These are phyloP conservation scores for Andrographis paniculata DNA, from an alignment of 305 asterid species.

Conservation along the genomic window DNA sequence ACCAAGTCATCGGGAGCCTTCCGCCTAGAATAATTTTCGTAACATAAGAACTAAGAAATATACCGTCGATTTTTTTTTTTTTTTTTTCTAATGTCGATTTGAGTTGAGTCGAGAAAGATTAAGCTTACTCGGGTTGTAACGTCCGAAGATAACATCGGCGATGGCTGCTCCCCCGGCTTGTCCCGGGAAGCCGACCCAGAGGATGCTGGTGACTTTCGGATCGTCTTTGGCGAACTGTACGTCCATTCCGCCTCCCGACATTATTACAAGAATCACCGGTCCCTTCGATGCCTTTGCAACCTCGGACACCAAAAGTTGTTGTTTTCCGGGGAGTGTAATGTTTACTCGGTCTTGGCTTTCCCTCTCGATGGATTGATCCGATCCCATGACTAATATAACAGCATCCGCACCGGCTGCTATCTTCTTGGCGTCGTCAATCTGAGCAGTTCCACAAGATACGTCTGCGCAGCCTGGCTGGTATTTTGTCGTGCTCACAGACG, in stretches of 20 bases:
- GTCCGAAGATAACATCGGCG: conserved; percentile 55
- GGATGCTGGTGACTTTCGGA: conserved; percentile 54
- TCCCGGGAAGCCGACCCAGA: conserved; percentile 80
- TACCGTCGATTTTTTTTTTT: too few relatives aligned
- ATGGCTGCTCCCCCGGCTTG: conserved; percentile 74
- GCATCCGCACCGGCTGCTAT: conserved; percentile 58
- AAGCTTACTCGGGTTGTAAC: conserved; percentile 57
- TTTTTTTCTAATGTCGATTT: too few relatives aligned
- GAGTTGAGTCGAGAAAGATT: too few relatives aligned
- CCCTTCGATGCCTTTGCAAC: conserved; percentile 56
- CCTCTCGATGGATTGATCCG: conserved; percentile 54
- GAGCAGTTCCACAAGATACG: conserved; percentile 36
- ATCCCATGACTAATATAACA: conserved; percentile 58
- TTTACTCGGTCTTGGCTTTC: conserved; percentile 47
- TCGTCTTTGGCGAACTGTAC: conserved; percentile 60
- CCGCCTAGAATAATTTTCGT: too few relatives aligned
- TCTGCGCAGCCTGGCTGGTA: conserved; percentile 46
- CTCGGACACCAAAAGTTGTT: conserved; percentile 35
- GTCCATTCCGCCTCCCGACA: conserved; percentile 83
- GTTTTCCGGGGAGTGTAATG: conserved; percentile 71
- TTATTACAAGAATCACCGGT: conserved; percentile 62
- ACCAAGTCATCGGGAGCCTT: conserved; percentile 86
- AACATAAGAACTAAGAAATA: too few relatives aligned
- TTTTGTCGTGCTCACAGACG: conserved; percentile 33
- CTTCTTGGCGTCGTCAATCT: conserved; percentile 44